Evolutionary conservation across 108 stramenopile species (phyloP), one percentile per base, ranked within the genome.

Genomic region (Skeletonema costatum): DNA sequence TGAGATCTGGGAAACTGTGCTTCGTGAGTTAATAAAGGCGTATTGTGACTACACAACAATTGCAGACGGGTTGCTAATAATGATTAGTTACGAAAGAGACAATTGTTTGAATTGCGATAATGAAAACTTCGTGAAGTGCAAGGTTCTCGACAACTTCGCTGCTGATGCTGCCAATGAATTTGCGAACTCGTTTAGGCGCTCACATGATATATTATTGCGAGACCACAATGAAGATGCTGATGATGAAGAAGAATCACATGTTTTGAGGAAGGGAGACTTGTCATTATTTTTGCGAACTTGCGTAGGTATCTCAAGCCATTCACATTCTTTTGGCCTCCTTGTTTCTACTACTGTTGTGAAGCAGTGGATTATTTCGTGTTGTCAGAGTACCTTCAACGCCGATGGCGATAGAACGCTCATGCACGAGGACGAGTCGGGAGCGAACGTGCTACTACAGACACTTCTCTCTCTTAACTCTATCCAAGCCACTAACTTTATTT

Each of bases 1-100:
- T 38, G 61, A 81, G 35, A 71, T 86, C 3, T 93, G 90, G 90
- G 81, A 84, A 56, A 68, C 88, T 13, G 73, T 92, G 12, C 61
- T 93, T 50, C 70, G 81, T 25, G 93, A 95, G 80, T 13, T 91
- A 17, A 74, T 88, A 2, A 78, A 88, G 32, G 86, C 89, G 6
- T 77, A 87, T 61, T 89, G 88, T 35, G 85, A 87, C 70, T 73
- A 89, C 60, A 73, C 70, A 41, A 64, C 77, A 38, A 63, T 90
- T 21, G 69, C 74, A 11, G 48, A 71, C 48, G 89, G 87, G 9
- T 50, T 89, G 19, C 41, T 42, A 48, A 58, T 71, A 4, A 72
- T 82, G 81, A 38, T 68, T 56, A 10, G 7, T 1, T 56, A 56
- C 25, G 31, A 67, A 32, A 48, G 61, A 53, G 68, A 66, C 13